These are phyloP conservation scores for Quercus wislizeni DNA, from an alignment of 306 rosid species.

Conservation along the genomic window DNA sequence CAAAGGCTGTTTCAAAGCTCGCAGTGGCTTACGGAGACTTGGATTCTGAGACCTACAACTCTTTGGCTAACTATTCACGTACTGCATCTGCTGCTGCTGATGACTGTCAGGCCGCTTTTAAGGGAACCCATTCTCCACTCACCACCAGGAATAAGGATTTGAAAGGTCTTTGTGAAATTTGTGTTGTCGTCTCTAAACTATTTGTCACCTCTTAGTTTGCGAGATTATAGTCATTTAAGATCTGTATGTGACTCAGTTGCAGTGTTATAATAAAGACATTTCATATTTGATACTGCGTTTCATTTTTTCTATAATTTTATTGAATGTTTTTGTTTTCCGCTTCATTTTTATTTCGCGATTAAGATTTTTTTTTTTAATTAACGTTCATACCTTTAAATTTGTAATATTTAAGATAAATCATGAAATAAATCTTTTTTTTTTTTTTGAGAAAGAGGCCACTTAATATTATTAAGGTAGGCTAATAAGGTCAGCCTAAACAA, in stretches of 20 bases:
- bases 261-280: neutral
- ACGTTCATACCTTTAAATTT: no score
- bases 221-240: neutral
- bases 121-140: conserved; percentile 9
- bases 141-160: conserved; percentile 26
- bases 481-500: no score
- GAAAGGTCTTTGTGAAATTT: conserved; percentile 43
- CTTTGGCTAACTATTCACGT: conserved; percentile 34
- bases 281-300: no score
- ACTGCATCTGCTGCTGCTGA: conserved; percentile 27
- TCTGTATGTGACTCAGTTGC: neutral
- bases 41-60: conserved; percentile 42
- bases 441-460: no score
- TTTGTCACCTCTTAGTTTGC: conserved; percentile 10
- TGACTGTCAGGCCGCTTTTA: conserved; percentile 30
- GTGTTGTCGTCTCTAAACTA: conserved; percentile 38
- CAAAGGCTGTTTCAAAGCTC: conserved; percentile 34
- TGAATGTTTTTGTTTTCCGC: no score
- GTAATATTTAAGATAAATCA: no score
- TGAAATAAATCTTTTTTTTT: no score
- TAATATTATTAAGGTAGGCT: no score
- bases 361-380: no score
- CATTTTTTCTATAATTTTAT: no score
- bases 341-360: no score
- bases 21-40: conserved; percentile 37